Evolutionary conservation across 2,329 filamentous ascomycete species (phyloP), one percentile per base, ranked within the genome.

Genomic region (Cladosporium sp.): DNA sequence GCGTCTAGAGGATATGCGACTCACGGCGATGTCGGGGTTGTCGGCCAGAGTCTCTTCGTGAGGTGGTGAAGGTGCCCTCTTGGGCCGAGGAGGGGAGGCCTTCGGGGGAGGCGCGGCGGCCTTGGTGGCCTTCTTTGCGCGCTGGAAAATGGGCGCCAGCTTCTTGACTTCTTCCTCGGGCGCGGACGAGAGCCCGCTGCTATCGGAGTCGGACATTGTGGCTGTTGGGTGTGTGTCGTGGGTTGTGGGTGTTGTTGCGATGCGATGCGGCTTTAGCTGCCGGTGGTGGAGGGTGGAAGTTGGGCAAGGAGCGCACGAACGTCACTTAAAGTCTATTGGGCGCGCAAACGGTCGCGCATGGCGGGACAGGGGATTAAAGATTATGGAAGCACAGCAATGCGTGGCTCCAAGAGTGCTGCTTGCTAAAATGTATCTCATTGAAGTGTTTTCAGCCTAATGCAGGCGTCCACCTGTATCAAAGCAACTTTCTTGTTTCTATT

Each of bases 1-100:
- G 64, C 58, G 61, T 60, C 55, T 35, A 57, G 42, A 13, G 14
- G 34, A 42, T 51, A 37, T 45, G 48, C 60, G 55, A 88, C 91
- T 73, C 80, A 96, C 91, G 62, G 92, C 87, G 74, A 97, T 91
- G 67, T 93, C 87, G 57, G 87, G 81, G 70, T 95, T 95, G 69
- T 97, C 92, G 57, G 89, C 89, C 53, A 96, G 77, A 28, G 89
- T 85, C 71, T 86, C 88, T 77, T 95, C 89, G 70, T 96, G 92
- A 8, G 89, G 85, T 61, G 92, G 92, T 60, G 91, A 96, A 16
- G 89, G 85, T 54, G 86, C 84, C 68, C 92, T 80, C 77, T 93
- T 95, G 19, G 67, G 66, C 54, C 64, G 55, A 43, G 67, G 66
- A 57, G 67, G 66, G 42, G 67, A 68, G 52, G 58, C 60, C 34